Base-by-base conservation (phyloP, 2,329 filamentous ascomycete genomes). In the Verticillium alfalfae region DNA sequence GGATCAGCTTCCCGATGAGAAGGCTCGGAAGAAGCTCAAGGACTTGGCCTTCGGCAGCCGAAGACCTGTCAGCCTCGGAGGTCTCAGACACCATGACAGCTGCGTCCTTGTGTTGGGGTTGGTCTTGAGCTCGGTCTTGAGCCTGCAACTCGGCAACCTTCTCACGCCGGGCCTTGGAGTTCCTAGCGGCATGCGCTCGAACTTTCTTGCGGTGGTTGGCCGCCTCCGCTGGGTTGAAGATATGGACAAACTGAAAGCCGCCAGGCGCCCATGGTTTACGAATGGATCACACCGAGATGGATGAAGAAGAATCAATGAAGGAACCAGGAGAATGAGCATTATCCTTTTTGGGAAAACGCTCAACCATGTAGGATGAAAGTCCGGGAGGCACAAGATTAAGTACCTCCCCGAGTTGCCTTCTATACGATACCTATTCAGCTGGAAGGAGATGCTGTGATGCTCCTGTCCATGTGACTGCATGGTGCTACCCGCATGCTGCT, bases 181-280 rank as follows among this genome's bases (percentile, higher is more conserved):
- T 63, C 5, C 65, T 60, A 9, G 68, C 67, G 1, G 67, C 68
- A 15, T 69, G 67, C 2, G 66, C 65, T 16, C 67, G 63, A 34
- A 69, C 66, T 18, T 63, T 56, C 16, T 56, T 61, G 16, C 61
- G 63, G 60, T 64, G 64, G 0, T 39, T 38, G 6, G 59, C 58
- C 10, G 59, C 60, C 12, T 67, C 65, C 49, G 22, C 55, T 9
- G 67, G 65, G 16, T 64, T 60, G 2, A 65, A 62, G 15, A 69
- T 57, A 10, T 63, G 64, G 36, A 67, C 63, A 56, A 67, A 69
- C n/a, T 63, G 60, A 26, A 69, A 64, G 16, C 34, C 58, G 7
- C 56, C 61, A 3, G 56, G 18, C 13, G 56, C 36, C 36, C 56
- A 39, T 58, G 34, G 9, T 34, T n/a, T 36, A 18, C 13, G 41